Percentiles rank a stretch among this genome's conserved stretches.
Evolutionary conservation across 495 filamentous ascomycete genomes (phyloP).

Genomic region (Neurospora sp.): DNA sequence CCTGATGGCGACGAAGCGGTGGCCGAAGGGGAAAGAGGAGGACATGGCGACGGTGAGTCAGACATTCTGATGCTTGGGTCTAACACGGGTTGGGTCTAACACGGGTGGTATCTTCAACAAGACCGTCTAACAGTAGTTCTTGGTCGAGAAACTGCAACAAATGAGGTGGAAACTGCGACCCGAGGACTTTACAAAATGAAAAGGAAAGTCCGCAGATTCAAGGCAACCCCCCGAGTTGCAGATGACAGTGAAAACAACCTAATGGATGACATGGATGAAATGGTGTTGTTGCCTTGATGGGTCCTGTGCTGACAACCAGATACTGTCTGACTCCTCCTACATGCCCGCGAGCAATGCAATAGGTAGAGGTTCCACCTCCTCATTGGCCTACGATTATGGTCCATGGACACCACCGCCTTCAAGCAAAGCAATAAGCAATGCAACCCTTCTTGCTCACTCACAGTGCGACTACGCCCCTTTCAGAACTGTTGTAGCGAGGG

Average conservation of each 20-base stretch:
- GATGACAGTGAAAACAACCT: not conserved
- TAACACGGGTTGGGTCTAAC: not conserved
- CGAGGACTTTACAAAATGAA: not conserved
- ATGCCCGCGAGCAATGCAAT: too few species aligned
- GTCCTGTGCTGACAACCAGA: too few species aligned
- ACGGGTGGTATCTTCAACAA: too few species aligned
- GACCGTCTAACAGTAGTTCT: not conserved
- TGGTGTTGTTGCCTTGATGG: too few species aligned
- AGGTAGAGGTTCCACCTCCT: too few species aligned
- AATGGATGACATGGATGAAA: not conserved
- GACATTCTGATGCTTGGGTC: not conserved
- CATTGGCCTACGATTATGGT: too few species aligned
- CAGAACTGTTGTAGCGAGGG: not conserved
- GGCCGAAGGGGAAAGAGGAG: not conserved
- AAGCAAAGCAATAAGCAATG: not conserved
- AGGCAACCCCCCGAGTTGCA: not conserved
- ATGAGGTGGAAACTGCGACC: not conserved
- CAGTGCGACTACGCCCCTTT: not conserved
- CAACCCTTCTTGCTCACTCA: not conserved
- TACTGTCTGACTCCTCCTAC: too few species aligned
- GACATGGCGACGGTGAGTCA: not conserved
- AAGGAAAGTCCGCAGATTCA: not conserved
- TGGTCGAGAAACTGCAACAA: not conserved
- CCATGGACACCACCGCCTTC: not conserved
- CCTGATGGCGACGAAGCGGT: not conserved